Evolutionary conservation across 2,329 filamentous ascomycete species (phyloP), one percentile per base, ranked within the genome.

Genomic region (Tolypocladium cylindrosporum): DNA sequence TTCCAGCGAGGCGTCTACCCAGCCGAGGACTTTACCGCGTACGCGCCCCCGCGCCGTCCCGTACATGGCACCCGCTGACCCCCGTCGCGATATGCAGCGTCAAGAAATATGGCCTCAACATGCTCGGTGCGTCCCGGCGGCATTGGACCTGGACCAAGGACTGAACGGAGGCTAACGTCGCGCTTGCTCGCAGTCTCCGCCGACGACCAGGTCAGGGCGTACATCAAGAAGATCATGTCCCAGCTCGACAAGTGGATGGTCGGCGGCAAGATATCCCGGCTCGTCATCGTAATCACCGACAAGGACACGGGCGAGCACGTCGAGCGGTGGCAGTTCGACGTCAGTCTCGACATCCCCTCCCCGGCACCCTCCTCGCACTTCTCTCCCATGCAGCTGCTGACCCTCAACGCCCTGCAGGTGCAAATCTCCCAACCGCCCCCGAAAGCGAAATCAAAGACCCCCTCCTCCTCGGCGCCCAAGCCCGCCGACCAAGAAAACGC

Each of bases 211-310:
- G 94, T 99, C 71, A 96, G 96, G 75, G 91, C 92, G 39, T 99
- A 99, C 76, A 96, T 99, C 79, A 97, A 96, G 75, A 96, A 95
- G 76, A 97, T 99, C 77, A 99, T 97, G 92, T 87, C 87, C 36
- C 94, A 99, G 75, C 84, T 99, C 59, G 93, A 95, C 77, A 91
- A 90, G 71, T 99, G 94, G 94, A 97, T 97, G 91, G 81, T 91
- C 56, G 90, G 89, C 66, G 91, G 92, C 71, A 97, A 99, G 75
- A 97, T 99, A 71, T 95, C 90, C 56, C 97, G 96, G 74, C 85
- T 99, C 14, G 92, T 99, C 60, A 89, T 99, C 56, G 94, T 99
- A 54, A 92, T 99, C 65, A 97, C 93, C 39, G 90, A 89, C 78
- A 97, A 97, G 74, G 94, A 99, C 73, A 96, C 92, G 0, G 94